Percentiles rank a stretch among this genome's conserved stretches.
Evolutionary conservation across 352 stramenopile species (phyloP).

Genomic region (Phytophthora meadii): DNA sequence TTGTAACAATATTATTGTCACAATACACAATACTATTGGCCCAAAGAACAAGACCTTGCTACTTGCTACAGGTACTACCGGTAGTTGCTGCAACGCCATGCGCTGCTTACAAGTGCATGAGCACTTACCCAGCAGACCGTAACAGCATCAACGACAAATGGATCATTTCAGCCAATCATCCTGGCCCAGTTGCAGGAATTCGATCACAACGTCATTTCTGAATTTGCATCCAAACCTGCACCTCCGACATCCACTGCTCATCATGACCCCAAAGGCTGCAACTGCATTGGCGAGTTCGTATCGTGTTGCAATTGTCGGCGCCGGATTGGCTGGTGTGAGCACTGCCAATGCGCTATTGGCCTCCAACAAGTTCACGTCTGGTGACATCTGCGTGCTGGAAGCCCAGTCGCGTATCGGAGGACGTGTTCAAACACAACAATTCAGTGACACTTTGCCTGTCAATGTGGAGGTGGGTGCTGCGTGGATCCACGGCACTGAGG

Average conservation of each 20-base stretch:
- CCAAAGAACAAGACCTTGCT: no score
- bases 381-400: constrained; percentile 58
- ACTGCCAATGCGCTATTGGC: constrained; percentile 47
- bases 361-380: constrained; percentile 36
- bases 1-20: no score
- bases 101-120: constrained; percentile 8
- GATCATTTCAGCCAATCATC: constrained; percentile 17
- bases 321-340: constrained; percentile 56
- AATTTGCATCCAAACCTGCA: no score
- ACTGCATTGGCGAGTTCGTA: constrained; percentile 23
- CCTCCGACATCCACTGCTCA: neutral
- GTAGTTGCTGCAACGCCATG: neutral
- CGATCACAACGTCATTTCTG: no score
- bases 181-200: no score
- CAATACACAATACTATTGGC: no score
- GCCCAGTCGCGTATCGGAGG: constrained; percentile 57
- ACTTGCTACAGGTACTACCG: neutral
- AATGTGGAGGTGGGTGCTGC: constrained; percentile 64
- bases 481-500: constrained; percentile 65
- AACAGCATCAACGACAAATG: constrained; percentile 14
- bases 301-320: constrained; percentile 57
- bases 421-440: constrained; percentile 53
- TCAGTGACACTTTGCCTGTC: constrained; percentile 49
- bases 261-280: constrained; percentile 21
- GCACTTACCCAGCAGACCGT: neutral